Percentiles rank a stretch among this genome's conserved stretches.
phyloP scores from a whole-genome alignment of 441 rosid genomes.

The Hura crepitans region DNA sequence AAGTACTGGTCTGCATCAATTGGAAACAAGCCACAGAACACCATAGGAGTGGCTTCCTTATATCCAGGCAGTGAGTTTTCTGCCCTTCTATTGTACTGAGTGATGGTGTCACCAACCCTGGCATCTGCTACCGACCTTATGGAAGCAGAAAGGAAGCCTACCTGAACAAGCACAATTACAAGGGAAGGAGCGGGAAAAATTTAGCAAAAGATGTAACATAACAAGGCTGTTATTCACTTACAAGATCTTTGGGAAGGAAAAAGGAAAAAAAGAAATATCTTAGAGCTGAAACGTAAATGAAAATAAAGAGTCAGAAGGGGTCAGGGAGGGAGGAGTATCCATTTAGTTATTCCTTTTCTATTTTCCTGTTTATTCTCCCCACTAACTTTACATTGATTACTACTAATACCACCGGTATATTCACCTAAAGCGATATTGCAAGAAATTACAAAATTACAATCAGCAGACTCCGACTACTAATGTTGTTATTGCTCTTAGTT shows the following conservation, averaged over 20 bases:
- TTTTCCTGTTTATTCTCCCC: no score
- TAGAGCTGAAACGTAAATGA: neutral
- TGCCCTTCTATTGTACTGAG: conserved; percentile 64
- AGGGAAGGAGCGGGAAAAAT: neutral
- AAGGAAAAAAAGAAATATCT: neutral
- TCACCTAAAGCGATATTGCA: no score
- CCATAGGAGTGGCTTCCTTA: conserved; percentile 95
- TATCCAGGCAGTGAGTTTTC: conserved; percentile 82
- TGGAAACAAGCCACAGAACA: conserved; percentile 96
- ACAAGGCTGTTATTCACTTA: neutral
- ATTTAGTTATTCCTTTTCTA: no score
- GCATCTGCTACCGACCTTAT: conserved; percentile 97
- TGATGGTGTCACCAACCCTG: conserved; percentile 92
- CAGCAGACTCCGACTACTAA: no score
- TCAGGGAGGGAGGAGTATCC: no score
- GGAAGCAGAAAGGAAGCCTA: conserved; percentile 94
- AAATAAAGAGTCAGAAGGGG: no score
- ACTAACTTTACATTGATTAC: no score
- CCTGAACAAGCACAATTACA: conserved; percentile 40
- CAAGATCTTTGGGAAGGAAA: neutral
- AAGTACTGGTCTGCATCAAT: conserved; percentile 95
- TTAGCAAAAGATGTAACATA: neutral
- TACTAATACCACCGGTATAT: no score
- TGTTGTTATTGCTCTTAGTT: no score
- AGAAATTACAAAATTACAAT: no score